Evolutionary conservation across 2,329 filamentous ascomycete species (phyloP).

Genomic region (Tolypocladium paradoxum): DNA sequence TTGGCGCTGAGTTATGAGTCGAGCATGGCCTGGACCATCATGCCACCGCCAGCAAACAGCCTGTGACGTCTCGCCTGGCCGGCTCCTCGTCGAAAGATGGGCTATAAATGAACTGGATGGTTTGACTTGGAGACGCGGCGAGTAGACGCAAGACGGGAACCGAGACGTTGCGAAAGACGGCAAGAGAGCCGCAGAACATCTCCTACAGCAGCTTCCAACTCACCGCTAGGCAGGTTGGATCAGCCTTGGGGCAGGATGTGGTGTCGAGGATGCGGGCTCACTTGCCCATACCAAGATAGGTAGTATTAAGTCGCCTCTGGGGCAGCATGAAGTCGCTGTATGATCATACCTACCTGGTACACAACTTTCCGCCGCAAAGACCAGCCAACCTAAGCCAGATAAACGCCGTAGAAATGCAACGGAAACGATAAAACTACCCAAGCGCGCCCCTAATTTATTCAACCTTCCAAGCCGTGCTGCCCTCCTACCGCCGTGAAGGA

Average conservation of each 20-base stretch:
- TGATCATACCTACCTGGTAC: too few relatives aligned
- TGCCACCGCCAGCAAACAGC: background rate
- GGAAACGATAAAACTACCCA: background rate
- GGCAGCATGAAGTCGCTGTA: background rate
- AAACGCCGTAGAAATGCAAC: background rate
- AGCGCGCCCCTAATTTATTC: background rate
- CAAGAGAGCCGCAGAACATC: background rate
- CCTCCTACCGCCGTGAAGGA: constrained; percentile 19
- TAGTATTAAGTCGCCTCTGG: too few relatives aligned
- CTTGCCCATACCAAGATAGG: background rate
- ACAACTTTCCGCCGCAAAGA: background rate
- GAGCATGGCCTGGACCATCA: too few relatives aligned
- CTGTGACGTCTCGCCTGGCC: background rate
- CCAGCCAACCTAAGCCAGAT: background rate
- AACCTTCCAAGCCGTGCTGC: background rate
- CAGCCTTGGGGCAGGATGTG: background rate
- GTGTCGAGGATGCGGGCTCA: background rate
- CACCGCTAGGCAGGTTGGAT: background rate
- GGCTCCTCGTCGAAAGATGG: background rate
- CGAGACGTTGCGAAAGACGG: background rate
- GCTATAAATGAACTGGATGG: background rate
- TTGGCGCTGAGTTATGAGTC: background rate
- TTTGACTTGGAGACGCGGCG: background rate
- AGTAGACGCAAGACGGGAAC: background rate
- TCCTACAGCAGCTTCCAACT: background rate